Conservation (phyloP, 805 yeast species). For the Wickerhamiella allomyrinae region DNA sequence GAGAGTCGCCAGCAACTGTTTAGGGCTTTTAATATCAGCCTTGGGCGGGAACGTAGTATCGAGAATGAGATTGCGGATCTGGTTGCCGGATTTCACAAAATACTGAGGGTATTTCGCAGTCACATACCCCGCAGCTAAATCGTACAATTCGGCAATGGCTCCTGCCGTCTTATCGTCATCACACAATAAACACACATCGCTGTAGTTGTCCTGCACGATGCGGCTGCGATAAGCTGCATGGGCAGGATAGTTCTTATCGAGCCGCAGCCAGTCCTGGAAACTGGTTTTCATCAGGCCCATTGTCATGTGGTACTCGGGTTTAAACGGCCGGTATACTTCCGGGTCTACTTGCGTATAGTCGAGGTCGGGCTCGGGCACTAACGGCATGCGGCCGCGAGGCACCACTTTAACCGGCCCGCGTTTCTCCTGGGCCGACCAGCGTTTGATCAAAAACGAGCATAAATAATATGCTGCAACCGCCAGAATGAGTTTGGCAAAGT, state of each 20-base stretch:
- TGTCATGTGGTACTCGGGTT: constrained; percentile 42
- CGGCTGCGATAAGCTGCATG: constrained; percentile 30
- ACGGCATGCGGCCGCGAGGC: constrained; percentile 1
- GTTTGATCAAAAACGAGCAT: not conserved
- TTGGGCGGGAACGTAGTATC: constrained; percentile 4
- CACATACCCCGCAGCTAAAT: constrained; percentile 29
- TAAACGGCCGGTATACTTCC: constrained; percentile 40
- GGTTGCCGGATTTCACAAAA: constrained; percentile 23
- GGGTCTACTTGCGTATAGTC: constrained; percentile 8
- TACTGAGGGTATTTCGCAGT: constrained; percentile 38
- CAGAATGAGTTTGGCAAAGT: not conserved
- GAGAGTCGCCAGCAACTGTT: constrained; percentile 4
- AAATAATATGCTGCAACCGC: not conserved
- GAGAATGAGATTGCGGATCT: constrained; percentile 6
- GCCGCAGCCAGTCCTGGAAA: constrained; percentile 41
- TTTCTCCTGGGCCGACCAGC: not conserved
- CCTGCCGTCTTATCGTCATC: constrained; percentile 20
- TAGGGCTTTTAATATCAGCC: not conserved
- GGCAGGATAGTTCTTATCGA: constrained; percentile 45
- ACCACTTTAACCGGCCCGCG: not conserved
- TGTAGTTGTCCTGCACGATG: constrained; percentile 17
- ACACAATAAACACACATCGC: constrained; percentile 5
- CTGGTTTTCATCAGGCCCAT: constrained; percentile 42
- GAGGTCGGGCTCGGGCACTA: constrained; percentile 1
- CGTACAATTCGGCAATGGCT: constrained; percentile 37